Evolutionary conservation across 2,329 filamentous ascomycete genomes (phyloP), one percentile per base, ranked within the genome.

Genomic region (Sporothrix globosa): DNA sequence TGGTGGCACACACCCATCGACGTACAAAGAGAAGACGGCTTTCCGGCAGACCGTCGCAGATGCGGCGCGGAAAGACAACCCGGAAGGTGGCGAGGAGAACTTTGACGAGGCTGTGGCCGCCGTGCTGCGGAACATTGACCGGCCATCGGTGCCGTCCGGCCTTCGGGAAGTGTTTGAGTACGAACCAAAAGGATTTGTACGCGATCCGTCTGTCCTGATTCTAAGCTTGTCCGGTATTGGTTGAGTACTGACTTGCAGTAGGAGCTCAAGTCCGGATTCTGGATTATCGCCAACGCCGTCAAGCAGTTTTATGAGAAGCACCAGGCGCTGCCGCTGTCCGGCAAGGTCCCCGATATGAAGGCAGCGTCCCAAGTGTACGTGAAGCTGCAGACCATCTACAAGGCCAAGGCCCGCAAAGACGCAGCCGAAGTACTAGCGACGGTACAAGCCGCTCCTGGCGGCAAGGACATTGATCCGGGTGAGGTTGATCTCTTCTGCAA

Each of bases 331-430:
- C 96, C 96, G 19, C 83, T 99, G 0, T 91, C 94, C 0, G 96
- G 96, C 14, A 89, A 91, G 3, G 83, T 99, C 1, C 96, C 96
- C 1, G 96, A 99, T 79, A 99, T 99, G 96, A 99, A 99, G 82
- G 93, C 96, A 2, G 88, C 95, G 77, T 97, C 94, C 3, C 88
- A 86, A 70, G 91, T 96, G 73, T 99, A 99, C 81, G 91, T 99
- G 74, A 85, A 90, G 76, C 85, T 99, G 14, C 96, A 98, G 78
- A 95, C 92, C 75, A 88, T 98, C 72, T 99, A 98, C 87, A 97
- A 97, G 81, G 81, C 84, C 27, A 97, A 97, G 80, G 93, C 96
- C 56, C 88, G 91, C 46, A 83, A 87, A 76, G 96, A 99, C 76
- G 83, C 90, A 17, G 86, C 87, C 41, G 91, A 97, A 79, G 91